Evolutionary conservation across 345 rosid genomes (phyloP), one percentile per base, ranked within the genome.

Genomic region (Acer saccharum): DNA sequence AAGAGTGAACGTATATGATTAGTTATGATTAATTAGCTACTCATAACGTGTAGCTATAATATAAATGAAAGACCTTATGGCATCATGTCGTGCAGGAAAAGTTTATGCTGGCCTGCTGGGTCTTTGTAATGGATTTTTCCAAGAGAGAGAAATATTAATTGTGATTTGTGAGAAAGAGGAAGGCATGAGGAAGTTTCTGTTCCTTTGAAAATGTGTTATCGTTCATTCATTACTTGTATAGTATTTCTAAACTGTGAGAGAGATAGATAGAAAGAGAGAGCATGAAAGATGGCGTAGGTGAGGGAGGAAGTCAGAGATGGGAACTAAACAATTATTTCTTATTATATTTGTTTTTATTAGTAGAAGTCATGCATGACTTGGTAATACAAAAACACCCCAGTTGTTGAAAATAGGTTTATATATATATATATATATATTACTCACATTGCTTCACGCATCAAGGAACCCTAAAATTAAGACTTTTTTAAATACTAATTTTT

Each of bases 371-470:
- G 74, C 73, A 76, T 32, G 64, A 52, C 29, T 35, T 10, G 39
- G 11, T 23, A 44, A 48, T 21, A 18, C 1, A 75, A 52, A 65
- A n/a, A 4, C 27, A 29, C 13, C 62, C 70, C 13, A n/a, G 63
- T n/a, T 48, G 71, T 75, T 8, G 6, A 35, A 35, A 35, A 35
- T 35, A 35, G 6, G 39, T 35, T 35, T 35, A 3, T 32, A 32
- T 32, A 32, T 32, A 32, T 48, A 13, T 12, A 2, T 66, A 54
- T 71, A 21, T 21, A 17, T 67, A 41, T 46, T 44, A 21, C 8
- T 69, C 66, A 46, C 73, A 72, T 82, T 82, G 79, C 86, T 82
- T 82, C 79, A 82, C 83, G 86, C 87, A 80, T 82, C 79, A 79
- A 76, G 58, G 21, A 21, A 66, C 35, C 60, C 60, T 72, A 71